phyloP scores from a whole-genome alignment of 345 rosid species.

The Ailanthus altissimus region DNA sequence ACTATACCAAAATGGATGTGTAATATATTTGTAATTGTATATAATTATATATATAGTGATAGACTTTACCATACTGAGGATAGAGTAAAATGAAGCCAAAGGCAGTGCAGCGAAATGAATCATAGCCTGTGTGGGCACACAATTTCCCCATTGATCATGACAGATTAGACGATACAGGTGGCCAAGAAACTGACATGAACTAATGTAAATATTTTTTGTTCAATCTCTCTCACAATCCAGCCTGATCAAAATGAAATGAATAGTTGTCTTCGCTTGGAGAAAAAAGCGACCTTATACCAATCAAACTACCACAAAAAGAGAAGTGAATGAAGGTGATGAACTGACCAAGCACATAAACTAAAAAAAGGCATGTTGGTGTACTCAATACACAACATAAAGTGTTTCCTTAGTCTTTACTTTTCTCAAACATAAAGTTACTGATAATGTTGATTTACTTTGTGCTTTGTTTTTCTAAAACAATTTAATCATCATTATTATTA shows the following conservation, averaged over 20 bases:
- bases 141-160: not conserved
- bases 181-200: not conserved
- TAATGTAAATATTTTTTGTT: not conserved
- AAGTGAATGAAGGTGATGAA: slow-evolving; percentile 13
- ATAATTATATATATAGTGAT: too few relatives aligned
- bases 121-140: not conserved
- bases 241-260: not conserved
- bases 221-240: not conserved
- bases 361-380: not conserved
- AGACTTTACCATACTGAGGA: too few relatives aligned
- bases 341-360: slow-evolving; percentile 18
- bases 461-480: not conserved
- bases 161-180: not conserved
- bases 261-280: slow-evolving; percentile 47
- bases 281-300: slow-evolving; percentile 40
- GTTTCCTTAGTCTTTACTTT: slow-evolving; percentile 53
- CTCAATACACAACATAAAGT: not conserved
- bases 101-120: not conserved
- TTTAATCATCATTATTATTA: slow-evolving; percentile 7
- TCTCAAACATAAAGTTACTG: slow-evolving; percentile 48
- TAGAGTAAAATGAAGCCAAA: not conserved
- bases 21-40: too few relatives aligned
- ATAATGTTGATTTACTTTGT: not conserved
- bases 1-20: too few relatives aligned
- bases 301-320: slow-evolving; percentile 25